A percentile compares a stretch with the other conserved stretches of the same genome.
Evolutionary conservation across 495 filamentous ascomycete genomes (phyloP).

Genomic region (Aspergillus sparsus): DNA sequence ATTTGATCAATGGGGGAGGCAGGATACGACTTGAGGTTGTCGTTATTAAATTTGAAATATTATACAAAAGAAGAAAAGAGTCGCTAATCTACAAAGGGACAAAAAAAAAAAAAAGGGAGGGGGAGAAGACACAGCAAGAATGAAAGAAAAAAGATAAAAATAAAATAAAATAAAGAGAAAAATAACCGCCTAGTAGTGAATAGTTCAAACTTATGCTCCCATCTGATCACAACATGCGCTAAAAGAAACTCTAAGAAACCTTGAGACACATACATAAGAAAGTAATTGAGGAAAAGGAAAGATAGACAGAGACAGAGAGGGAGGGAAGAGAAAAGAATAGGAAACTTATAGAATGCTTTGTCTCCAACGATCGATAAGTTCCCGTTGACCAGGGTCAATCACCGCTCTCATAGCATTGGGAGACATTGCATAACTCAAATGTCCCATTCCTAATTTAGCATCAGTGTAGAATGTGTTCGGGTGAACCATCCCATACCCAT

Average conservation of each 20-base stretch:
- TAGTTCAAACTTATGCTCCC: slow-evolving; percentile 10
- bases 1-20: no score
- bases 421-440: slow-evolving; percentile 40
- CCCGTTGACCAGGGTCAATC: slow-evolving; percentile 62
- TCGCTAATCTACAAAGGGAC: slow-evolving; percentile 18
- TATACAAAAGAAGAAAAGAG: slow-evolving; percentile 7
- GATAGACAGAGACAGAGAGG: slow-evolving; percentile 15
- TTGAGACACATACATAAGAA: slow-evolving; percentile 9
- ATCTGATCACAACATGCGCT: slow-evolving; percentile 17
- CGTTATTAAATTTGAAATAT: not conserved
- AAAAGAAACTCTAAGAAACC: slow-evolving; percentile 4
- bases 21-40: not conserved
- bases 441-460: slow-evolving; percentile 37
- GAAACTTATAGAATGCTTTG: slow-evolving; percentile 60
- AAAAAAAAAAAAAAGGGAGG: no score
- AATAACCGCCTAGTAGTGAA: slow-evolving; percentile 1
- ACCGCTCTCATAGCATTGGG: slow-evolving; percentile 34
- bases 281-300: not conserved
- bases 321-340: slow-evolving; percentile 10
- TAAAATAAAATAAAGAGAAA: not conserved
- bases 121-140: no score
- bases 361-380: slow-evolving; percentile 89
- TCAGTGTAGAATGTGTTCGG: slow-evolving; percentile 35
- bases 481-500: slow-evolving; percentile 31
- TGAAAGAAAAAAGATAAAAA: no score